Evolutionary conservation across 768 basidiomycete genomes (phyloP), one percentile per base, ranked within the genome.

Genomic region (Trametes cinnabarina): DNA sequence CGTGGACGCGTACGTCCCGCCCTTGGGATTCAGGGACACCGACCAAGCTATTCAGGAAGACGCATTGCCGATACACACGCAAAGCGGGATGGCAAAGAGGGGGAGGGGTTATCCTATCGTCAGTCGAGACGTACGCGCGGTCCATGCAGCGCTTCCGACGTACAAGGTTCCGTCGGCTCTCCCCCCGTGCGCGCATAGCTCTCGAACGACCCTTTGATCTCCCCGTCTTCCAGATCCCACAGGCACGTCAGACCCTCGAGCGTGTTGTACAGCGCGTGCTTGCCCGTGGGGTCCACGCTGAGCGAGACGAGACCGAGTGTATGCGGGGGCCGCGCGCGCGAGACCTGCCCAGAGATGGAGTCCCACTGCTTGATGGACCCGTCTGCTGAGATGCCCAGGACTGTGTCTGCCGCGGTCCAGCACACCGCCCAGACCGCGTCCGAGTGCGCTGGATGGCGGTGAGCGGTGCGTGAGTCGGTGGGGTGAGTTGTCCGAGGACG

Each of bases 261-360:
- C 53, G 88, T 88, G 66, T 93, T 93, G 64, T 86, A 88, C 43
- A 97, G 70, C 0, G 84, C 92, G 28, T 73, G 74, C 46, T 74
- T 77, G 8, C 91, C 94, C 47, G 84, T 78, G 0, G 81, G 78
- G 19, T 86, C 81, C 8, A 83, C 83, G 17, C 90, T 92, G 32
- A 96, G 73, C 5, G 92, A 92, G 17, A 92, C 83, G 62, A 94
- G 83, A 2, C 90, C 94, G 19, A 96, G 85, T 7, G 91, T 85
- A 73, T 96, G 91, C n/a, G 87, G 78, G 35, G 83, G 73, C 17
- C 85, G 83, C 32, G 85, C 75, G 60, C 59, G 79, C 66, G 76
- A 78, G 3, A 82, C 81, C 64, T 88, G 84, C 20, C 88, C 88
- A 4, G 86, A 79, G 3, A 77, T 74, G 20, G 87, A 77, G 61